A percentile compares a stretch with the other conserved stretches of the same genome.
These are phyloP conservation scores for Hericium rajendrae DNA, from an alignment of 768 basidiomycete genomes.

Conservation along the genomic window DNA sequence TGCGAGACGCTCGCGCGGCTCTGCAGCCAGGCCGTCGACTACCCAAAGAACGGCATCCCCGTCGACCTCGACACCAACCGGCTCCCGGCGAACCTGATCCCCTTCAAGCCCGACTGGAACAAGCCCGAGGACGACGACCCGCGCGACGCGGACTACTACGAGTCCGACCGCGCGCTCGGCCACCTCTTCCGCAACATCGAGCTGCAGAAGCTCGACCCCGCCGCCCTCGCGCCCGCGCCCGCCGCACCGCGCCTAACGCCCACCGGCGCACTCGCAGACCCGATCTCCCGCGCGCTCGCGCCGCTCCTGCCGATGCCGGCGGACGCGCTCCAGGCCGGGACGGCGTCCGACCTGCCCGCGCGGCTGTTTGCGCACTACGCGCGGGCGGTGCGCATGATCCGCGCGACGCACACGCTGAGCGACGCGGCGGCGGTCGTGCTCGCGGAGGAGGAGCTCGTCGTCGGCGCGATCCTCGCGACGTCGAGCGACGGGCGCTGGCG, in stretches of 20 bases:
- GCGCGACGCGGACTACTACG: slow-evolving; percentile 51
- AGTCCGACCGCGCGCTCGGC: slow-evolving; percentile 63
- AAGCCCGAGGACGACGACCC: slow-evolving; percentile 27
- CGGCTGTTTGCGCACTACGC: slow-evolving; percentile 41
- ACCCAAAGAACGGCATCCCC: slow-evolving; percentile 66
- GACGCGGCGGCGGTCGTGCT: slow-evolving; percentile 44
- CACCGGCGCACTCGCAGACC: neutral
- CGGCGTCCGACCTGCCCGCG: neutral
- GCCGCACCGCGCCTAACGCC: neutral
- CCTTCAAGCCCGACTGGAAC: slow-evolving; percentile 76
- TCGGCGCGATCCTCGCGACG: slow-evolving; percentile 65
- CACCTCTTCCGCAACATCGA: slow-evolving; percentile 55
- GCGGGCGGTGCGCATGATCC: slow-evolving; percentile 63
- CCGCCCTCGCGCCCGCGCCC: neutral
- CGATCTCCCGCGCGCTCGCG: slow-evolving; percentile 2
- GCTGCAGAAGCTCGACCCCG: slow-evolving; percentile 28
- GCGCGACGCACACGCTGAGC: slow-evolving; percentile 57
- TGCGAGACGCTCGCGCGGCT: slow-evolving; percentile 53
- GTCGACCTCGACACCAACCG: slow-evolving; percentile 36
- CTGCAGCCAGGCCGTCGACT: slow-evolving; percentile 67
- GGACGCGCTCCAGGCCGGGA: neutral
- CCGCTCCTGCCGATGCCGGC: neutral
- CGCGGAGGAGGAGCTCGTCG: slow-evolving; percentile 63
- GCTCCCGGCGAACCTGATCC: slow-evolving; percentile 48
- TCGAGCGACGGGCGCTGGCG: slow-evolving; percentile 56